Conservation (phyloP, 2,329 filamentous ascomycete species). For the Colletotrichum karsti region DNA sequence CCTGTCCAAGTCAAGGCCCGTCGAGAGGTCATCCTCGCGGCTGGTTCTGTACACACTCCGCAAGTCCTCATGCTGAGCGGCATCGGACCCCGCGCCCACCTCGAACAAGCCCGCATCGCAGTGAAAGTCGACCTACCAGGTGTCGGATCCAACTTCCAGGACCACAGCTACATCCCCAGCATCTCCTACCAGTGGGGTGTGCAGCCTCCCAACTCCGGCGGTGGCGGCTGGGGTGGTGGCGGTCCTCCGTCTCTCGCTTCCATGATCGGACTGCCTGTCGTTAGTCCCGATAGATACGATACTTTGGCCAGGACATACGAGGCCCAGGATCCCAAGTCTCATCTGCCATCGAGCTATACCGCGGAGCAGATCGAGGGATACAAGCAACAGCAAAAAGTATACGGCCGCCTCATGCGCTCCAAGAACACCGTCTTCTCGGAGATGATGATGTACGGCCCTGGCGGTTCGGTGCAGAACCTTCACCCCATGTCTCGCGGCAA, state of each 20-base stretch:
- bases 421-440: constrained; percentile 49
- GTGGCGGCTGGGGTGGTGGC: constrained; percentile 17
- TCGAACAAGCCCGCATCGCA: constrained; percentile 44
- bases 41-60: constrained; percentile 45
- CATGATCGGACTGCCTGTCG: constrained; percentile 33
- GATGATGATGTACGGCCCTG: constrained; percentile 47
- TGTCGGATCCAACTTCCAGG: constrained; percentile 53
- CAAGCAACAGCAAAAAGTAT: constrained; percentile 49
- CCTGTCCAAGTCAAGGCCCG: constrained; percentile 35
- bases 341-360: constrained; percentile 33
- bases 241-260: constrained; percentile 31
- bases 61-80: constrained; percentile 54
- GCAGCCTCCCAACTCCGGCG: constrained; percentile 8
- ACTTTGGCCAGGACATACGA: constrained; percentile 28
- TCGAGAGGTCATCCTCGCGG: constrained; percentile 47
- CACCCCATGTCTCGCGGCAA: constrained; percentile 34
- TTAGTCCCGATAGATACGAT: constrained; percentile 32
- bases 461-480: constrained; percentile 34
- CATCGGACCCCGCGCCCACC: constrained; percentile 45
- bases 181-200: constrained; percentile 31
- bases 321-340: constrained; percentile 29
- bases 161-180: constrained; percentile 40
- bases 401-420: constrained; percentile 31
- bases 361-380: constrained; percentile 36
- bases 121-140: constrained; percentile 50